Evolutionary conservation across 306 rosid genomes (phyloP).

Genomic region (Lathyrus sativus): DNA sequence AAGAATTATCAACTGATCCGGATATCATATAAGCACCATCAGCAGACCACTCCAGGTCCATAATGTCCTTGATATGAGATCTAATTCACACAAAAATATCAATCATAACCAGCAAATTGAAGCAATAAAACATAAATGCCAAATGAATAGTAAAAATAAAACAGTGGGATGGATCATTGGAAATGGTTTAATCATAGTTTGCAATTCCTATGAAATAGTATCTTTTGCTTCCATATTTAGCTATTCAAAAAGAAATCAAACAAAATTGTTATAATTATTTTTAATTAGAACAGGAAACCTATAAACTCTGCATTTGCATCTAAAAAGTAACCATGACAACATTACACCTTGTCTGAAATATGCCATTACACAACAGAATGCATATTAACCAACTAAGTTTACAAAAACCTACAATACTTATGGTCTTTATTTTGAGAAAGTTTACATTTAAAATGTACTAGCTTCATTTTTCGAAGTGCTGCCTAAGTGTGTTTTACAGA

Average conservation of each 20-base stretch:
- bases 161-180: slow-evolving; percentile 1
- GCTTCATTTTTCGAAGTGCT: neutral
- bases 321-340: neutral
- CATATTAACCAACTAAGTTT: slow-evolving; percentile 15
- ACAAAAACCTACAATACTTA: neutral
- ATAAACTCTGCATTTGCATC: neutral
- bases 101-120: slow-evolving; percentile 31
- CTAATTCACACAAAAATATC: slow-evolving; percentile 49
- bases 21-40: slow-evolving; percentile 71
- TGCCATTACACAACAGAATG: slow-evolving; percentile 7
- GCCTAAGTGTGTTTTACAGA: neutral
- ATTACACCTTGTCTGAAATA: neutral
- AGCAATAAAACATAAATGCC: slow-evolving; percentile 22
- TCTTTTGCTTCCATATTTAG: neutral
- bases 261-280: neutral
- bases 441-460: neutral
- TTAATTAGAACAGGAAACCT: neutral
- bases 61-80: slow-evolving; percentile 87
- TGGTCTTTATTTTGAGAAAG: neutral
- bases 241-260: neutral
- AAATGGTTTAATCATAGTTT: slow-evolving; percentile 21
- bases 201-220: slow-evolving; percentile 7
- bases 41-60: slow-evolving; percentile 88
- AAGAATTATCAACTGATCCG: slow-evolving; percentile 92
- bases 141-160: neutral